Conservation (phyloP, 345 rosid species). For the Erucastrum elatum region DNA sequence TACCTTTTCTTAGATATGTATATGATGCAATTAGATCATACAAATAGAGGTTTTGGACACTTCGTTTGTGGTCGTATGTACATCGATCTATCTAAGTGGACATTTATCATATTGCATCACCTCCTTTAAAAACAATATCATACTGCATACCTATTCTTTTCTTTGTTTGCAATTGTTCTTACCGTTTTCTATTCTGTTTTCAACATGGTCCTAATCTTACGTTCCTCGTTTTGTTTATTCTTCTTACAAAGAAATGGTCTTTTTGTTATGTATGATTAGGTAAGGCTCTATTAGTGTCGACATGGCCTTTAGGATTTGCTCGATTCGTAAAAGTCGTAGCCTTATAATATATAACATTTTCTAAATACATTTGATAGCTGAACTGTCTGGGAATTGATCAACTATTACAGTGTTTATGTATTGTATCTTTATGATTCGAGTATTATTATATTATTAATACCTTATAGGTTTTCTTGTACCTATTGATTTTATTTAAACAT, state of each 20-base stretch:
- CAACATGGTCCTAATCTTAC: background rate
- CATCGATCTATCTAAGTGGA: conserved; percentile 27
- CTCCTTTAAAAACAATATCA: background rate
- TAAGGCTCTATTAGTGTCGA: background rate
- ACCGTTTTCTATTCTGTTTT: conserved; percentile 6
- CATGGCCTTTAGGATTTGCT: conserved; percentile 17
- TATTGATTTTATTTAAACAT: background rate
- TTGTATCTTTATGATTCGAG: background rate
- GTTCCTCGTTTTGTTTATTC: background rate
- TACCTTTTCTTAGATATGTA: conserved; percentile 46
- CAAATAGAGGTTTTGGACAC: conserved; percentile 15
- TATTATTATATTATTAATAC: background rate
- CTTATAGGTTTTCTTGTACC: background rate
- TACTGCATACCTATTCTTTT: background rate
- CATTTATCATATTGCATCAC: conserved; percentile 15
- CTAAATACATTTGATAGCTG: background rate
- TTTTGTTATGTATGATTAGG: background rate
- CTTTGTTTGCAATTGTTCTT: conserved; percentile 21
- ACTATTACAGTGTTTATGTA: background rate
- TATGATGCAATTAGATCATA: conserved; percentile 58
- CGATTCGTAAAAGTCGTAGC: conserved; percentile 12
- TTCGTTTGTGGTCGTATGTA: conserved; percentile 32
- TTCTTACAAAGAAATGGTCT: background rate
- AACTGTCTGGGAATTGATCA: background rate
- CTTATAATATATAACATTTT: background rate